These are phyloP conservation scores for Aspergillus incahuasiensis DNA, from an alignment of 495 filamentous ascomycete genomes.

Conservation along the genomic window DNA sequence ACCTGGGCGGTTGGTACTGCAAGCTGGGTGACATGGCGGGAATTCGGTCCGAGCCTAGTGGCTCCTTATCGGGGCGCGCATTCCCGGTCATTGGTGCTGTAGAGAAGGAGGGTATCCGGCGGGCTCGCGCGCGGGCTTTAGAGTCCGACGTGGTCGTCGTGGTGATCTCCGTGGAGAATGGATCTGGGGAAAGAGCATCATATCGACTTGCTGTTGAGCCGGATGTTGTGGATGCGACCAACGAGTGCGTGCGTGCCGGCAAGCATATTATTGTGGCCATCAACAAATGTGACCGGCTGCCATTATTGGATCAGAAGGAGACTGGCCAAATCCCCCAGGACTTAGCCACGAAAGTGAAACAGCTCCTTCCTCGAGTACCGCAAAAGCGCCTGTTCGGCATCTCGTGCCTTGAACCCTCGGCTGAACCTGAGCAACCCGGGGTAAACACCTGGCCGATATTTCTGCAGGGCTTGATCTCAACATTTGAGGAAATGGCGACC, in stretches of 20 bases:
- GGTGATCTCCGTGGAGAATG: constrained; percentile 63
- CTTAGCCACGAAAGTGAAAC: constrained; percentile 21
- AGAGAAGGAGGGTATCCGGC: constrained; percentile 84
- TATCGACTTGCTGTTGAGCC: constrained; percentile 44
- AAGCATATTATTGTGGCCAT: constrained; percentile 65
- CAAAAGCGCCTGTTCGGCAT: constrained; percentile 53
- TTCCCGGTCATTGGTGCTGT: constrained; percentile 58
- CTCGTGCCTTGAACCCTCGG: constrained; percentile 57
- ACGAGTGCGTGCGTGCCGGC: constrained; percentile 49
- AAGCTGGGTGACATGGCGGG: constrained; percentile 91
- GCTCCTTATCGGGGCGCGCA: not conserved
- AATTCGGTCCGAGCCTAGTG: constrained; percentile 48
- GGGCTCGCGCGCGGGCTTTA: constrained; percentile 74
- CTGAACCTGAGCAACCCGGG: not conserved
- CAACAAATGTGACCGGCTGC: constrained; percentile 71
- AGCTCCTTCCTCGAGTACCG: constrained; percentile 35
- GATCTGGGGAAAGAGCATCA: constrained; percentile 18
- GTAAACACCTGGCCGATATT: constrained; percentile 54
- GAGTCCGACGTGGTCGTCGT: constrained; percentile 85
- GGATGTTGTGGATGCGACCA: constrained; percentile 55
- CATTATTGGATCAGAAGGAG: not conserved
- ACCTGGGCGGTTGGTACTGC: constrained; percentile 84
- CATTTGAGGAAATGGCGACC: constrained; percentile 71
- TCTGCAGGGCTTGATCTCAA: constrained; percentile 57
- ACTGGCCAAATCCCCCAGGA: constrained; percentile 13